Base-by-base conservation (phyloP, 1,284 basidiomycete genomes). In the Ganoderma meredithae region DNA sequence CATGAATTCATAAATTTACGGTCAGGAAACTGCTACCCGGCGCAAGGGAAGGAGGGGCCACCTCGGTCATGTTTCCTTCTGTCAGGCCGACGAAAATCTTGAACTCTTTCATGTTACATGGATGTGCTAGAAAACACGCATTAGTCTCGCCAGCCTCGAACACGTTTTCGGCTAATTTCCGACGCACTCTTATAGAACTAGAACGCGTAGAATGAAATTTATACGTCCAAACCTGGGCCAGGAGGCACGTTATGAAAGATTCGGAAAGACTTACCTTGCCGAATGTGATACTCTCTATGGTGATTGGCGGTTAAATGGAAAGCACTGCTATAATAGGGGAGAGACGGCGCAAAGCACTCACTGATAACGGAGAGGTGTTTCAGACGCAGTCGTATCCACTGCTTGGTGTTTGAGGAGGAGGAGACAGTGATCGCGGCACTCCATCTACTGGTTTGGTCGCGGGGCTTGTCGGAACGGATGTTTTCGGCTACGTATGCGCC, bases 91-190 rank as follows among this genome's bases (percentile, higher is more conserved):
- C 84, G 70, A 86, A 88, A 6, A 94, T 75, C 76, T 89, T 90
- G 81, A 94, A 91, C 63, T 93, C 90, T 76, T 92, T 92, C 87
- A 92, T 89, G 74, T 93, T 94, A 76, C 93, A 95, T 49, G 92
- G 92, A 77, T 94, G 92, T 22, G 83, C 90, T 92, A 64, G 1
- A 22, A 13, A 17, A 15, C 60, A 41, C 25, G 13, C 53, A 25
- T 65, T 41, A 59, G 60, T 58, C 39, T 62, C 27, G 55, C 63
- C 9, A 60, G 60, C 63, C 40, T 68, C 49, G 22, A 64, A 40
- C 36, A 22, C 58, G 12, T 41, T 60, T 27, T 10, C 2, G 17
- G 58, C 40, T 27, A 6, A 40, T 41, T 13, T 43, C 36, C 13
- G 58, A 60, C 58, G 9, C 75, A 90, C 89, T 79, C 81, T 86